Evolutionary conservation across 805 yeast species (phyloP).

Genomic region (Metahyphopichia silvanorum): DNA sequence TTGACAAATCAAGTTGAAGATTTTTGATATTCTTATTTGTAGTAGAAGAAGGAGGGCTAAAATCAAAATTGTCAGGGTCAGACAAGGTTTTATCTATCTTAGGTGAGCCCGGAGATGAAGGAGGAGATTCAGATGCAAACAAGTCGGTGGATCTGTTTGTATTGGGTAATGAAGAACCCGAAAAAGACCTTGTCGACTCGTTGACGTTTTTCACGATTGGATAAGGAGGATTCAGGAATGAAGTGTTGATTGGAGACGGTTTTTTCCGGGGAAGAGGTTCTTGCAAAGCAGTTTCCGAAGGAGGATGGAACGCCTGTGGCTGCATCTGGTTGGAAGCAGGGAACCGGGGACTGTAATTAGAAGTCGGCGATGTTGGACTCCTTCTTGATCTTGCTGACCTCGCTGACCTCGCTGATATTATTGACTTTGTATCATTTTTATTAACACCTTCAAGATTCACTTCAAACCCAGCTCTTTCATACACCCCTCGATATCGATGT

Average conservation of each 20-base stretch:
- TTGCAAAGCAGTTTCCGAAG: too few relatives aligned
- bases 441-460: constrained; percentile 17
- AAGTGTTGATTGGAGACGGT: not conserved
- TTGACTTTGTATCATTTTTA: not conserved
- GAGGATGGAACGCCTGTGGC: too few relatives aligned
- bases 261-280: too few relatives aligned
- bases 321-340: too few relatives aligned
- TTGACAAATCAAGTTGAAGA: constrained; percentile 14
- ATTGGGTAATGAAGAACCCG: not conserved
- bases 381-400: too few relatives aligned
- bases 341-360: too few relatives aligned
- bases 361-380: too few relatives aligned
- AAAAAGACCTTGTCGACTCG: not conserved
- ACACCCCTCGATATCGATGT: constrained; percentile 62
- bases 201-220: not conserved
- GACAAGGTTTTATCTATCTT: not conserved
- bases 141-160: not conserved
- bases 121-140: not conserved
- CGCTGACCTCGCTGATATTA: too few relatives aligned
- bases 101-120: not conserved
- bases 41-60: constrained; percentile 10
- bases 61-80: constrained; percentile 9
- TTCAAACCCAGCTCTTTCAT: constrained; percentile 83
- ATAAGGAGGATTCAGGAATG: constrained; percentile 1
- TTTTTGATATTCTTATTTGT: constrained; percentile 19